Conservation (phyloP, 1,284 basidiomycete genomes). For the Malassezia dermatis region DNA sequence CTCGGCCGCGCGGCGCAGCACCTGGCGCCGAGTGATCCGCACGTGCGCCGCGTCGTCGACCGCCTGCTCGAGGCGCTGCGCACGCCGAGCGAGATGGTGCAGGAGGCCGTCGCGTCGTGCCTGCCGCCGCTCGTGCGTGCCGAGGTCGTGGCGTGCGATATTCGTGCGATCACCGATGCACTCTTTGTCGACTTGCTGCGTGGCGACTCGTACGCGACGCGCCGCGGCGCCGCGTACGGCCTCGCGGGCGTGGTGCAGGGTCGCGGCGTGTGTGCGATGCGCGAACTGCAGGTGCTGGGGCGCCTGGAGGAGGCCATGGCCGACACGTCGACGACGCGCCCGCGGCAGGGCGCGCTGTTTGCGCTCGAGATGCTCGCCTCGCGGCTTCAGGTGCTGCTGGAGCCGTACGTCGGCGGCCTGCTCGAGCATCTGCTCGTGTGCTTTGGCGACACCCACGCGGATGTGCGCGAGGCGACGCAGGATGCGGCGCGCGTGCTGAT, state of each 20-base stretch:
- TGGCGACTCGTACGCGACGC: conserved; percentile 69
- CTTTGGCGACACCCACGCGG: conserved; percentile 79
- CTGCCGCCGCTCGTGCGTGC: conserved; percentile 72
- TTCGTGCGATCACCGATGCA: conserved; percentile 55
- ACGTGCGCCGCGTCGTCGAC: conserved; percentile 59
- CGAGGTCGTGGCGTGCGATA: conserved; percentile 52
- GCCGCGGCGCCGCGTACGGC: conserved; percentile 91
- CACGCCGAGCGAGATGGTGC: conserved; percentile 91
- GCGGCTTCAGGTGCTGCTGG: conserved; percentile 77
- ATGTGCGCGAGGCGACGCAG: conserved; percentile 88
- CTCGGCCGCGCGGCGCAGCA: conserved; percentile 88
- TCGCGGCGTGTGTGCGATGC: conserved; percentile 71
- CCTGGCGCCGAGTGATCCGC: conserved; percentile 56
- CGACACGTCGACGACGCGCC: conserved; percentile 77
- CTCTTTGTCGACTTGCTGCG: conserved; percentile 59
- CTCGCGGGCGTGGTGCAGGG: conserved; percentile 86
- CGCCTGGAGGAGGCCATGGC: conserved; percentile 68
- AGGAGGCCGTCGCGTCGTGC: conserved; percentile 83
- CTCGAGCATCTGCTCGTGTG: conserved; percentile 74
- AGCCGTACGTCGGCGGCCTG: conserved; percentile 79
- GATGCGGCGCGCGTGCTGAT: conserved; percentile 90
- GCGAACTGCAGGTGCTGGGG: conserved; percentile 68
- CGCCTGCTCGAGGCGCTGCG: conserved; percentile 81
- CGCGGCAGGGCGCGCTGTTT: conserved; percentile 87
- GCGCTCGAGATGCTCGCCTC: conserved; percentile 75